These are phyloP conservation scores for Calonectria crousiana DNA, from an alignment of 2,329 filamentous ascomycete species.

Conservation along the genomic window DNA sequence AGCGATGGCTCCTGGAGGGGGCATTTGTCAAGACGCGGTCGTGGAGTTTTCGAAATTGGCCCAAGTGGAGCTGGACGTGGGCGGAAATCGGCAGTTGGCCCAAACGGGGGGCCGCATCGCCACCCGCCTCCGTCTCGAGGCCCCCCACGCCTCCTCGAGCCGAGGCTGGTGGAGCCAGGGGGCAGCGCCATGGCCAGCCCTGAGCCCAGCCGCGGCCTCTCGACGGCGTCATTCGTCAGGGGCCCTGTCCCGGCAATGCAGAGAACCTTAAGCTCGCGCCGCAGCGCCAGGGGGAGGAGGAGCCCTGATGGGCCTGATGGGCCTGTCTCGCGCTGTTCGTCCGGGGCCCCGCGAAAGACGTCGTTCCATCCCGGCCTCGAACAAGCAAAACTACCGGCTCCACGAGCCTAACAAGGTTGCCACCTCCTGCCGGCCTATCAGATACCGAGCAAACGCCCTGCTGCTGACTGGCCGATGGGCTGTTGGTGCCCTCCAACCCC, in stretches of 20 bases:
- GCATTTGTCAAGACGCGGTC: constrained; percentile 5
- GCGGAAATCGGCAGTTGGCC: neutral
- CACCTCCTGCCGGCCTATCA: neutral
- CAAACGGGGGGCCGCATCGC: neutral
- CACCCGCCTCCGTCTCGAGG: neutral
- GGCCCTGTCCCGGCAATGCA: constrained; percentile 3
- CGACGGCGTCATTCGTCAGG: neutral
- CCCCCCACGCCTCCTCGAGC: neutral
- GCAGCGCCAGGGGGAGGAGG: neutral
- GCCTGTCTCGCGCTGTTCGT: neutral
- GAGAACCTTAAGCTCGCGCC: neutral
- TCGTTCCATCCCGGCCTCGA: neutral
- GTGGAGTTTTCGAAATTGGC: neutral
- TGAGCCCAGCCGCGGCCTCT: neutral
- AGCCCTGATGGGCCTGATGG: neutral
- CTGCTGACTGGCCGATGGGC: neutral
- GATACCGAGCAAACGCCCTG: neutral
- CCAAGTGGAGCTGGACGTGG: neutral
- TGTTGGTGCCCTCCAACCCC: constrained; percentile 3
- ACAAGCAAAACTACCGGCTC: neutral
- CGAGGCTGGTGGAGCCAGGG: constrained; percentile 2
- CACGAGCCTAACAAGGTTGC: neutral
- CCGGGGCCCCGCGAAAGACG: neutral
- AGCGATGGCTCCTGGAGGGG: neutral
- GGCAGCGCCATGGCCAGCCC: neutral